Evolutionary conservation across 2,329 filamentous ascomycete genomes (phyloP).

Genomic region (Biscogniauxia marginata): DNA sequence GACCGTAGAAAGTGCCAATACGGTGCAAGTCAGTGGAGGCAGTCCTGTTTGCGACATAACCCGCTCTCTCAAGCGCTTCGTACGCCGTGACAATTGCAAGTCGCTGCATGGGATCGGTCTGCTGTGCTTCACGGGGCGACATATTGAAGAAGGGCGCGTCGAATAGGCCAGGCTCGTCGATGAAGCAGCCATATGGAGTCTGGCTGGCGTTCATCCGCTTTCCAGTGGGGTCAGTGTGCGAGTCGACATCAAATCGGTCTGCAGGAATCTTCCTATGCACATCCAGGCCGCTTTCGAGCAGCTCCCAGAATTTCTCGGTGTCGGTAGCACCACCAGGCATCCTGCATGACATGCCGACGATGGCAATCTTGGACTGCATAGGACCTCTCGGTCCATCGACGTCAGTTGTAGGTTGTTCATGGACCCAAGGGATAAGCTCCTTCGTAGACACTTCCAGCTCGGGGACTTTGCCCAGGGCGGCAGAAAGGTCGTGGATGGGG

Average conservation of each 20-base stretch:
- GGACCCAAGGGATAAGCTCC: conserved; percentile 25
- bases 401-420: not conserved
- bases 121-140: conserved; percentile 19
- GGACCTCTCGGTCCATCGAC: too few relatives aligned
- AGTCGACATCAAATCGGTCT: conserved; percentile 23
- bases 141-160: conserved; percentile 22
- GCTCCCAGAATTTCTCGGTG: conserved; percentile 33
- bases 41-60: conserved; percentile 17
- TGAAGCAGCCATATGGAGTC: conserved; percentile 20
- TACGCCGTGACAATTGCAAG: conserved; percentile 22
- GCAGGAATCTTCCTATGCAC: conserved; percentile 28
- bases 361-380: conserved; percentile 22
- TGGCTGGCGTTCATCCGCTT: conserved; percentile 22
- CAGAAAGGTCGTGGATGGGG: conserved; percentile 26
- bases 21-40: conserved; percentile 9
- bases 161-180: conserved; percentile 25
- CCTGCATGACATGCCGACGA: conserved; percentile 38
- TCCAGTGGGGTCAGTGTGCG: conserved; percentile 25
- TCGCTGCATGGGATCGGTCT: conserved; percentile 18
- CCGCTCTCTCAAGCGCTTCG: conserved; percentile 24
- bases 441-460: not conserved
- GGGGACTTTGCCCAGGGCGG: conserved; percentile 16
- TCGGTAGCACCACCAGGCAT: conserved; percentile 32
- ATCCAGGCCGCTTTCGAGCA: conserved; percentile 28
- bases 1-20: conserved; percentile 38